Base-by-base conservation (phyloP, 1,139 yeast genomes). In the Candida buenavistaensis region DNA sequence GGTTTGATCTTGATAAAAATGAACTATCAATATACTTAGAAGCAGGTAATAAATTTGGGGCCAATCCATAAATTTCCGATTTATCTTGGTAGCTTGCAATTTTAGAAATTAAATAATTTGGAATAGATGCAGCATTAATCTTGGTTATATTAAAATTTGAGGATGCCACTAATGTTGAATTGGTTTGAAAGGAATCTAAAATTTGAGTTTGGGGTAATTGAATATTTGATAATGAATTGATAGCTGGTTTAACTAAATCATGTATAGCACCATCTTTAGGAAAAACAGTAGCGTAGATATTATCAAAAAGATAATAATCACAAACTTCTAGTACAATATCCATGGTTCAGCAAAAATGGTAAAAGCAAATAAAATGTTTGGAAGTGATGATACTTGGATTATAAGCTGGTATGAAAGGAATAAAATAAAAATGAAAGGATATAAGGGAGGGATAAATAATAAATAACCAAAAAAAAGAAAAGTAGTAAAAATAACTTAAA, bases 251-350 rank as follows among this genome's bases (percentile, higher is more conserved):
- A 9, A 46, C 14, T 12, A 41, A 33, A 33, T 43, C 33, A 33
- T 44, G 57, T 17, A 61, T 55, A 1, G 48, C 41, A 6, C 68
- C 64, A 27, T 54, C 51, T 37, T 54, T 58, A 17, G 76, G 76
- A 30, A 69, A 57, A 6, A 59, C 37, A 24, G 44, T 44, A 19
- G 97, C 87, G 51, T 87, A 90, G 9, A 76, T 66, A 55, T 68
- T 68, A 62, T 90, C 98, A 35, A 90, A 75, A 27, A 79, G 52
- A 48, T 63, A 83, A 38, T 84, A 72, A 62, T 90, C 98, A 37
- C 71, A 64, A 24, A 78, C 67, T 62, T 90, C 98, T 40, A 92
- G 72, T 25, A 88, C 89, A 55, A 90, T 68, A 81, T 90, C 98
- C 98, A 90, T 90, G 32, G 28, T 36, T n/a, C 14, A 24, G 16